These are phyloP conservation scores for Glycine soja DNA, from an alignment of 306 rosid genomes.

Conservation along the genomic window DNA sequence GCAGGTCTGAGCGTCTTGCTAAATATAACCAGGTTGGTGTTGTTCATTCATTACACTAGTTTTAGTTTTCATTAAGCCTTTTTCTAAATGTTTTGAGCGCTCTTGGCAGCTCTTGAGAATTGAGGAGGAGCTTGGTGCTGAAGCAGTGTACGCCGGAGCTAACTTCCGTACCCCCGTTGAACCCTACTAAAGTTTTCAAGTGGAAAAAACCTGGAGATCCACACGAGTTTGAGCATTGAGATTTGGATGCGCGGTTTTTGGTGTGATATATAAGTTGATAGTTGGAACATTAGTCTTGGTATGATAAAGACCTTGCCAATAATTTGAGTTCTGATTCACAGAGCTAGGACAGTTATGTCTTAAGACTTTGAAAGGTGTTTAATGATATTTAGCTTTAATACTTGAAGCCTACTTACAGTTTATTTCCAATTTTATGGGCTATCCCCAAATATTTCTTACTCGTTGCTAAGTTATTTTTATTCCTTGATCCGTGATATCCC, in stretches of 20 bases:
- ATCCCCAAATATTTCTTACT: not conserved
- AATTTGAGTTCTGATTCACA: conserved; percentile 59
- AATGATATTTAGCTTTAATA: conserved; percentile 24
- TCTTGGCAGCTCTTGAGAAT: conserved; percentile 82
- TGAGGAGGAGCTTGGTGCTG: conserved; percentile 96
- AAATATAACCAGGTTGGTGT: conserved; percentile 91
- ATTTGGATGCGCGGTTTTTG: conserved; percentile 38
- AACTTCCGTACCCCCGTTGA: conserved; percentile 89
- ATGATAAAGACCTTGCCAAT: conserved; percentile 51
- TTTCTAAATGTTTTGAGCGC: conserved; percentile 21
- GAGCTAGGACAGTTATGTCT: conserved; percentile 49
- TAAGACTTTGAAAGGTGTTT: conserved; percentile 21
- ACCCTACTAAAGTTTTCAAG: conserved; percentile 65
- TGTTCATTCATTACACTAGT: not conserved
- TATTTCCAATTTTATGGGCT: not conserved
- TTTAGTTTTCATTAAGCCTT: not conserved
- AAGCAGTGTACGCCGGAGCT: conserved; percentile 90
- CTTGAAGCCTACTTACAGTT: conserved; percentile 33
- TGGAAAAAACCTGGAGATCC: not conserved
- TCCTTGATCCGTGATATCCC: not conserved
- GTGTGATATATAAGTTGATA: conserved; percentile 55
- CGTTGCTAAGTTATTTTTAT: not conserved
- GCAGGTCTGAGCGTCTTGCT: conserved; percentile 99
- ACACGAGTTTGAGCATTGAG: conserved; percentile 49
- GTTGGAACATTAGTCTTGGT: conserved; percentile 51